A percentile compares a stretch with the other conserved stretches of the same genome.
Evolutionary conservation across 2,329 filamentous ascomycete genomes (phyloP).

Genomic region (Pseudodiploospora longispora): DNA sequence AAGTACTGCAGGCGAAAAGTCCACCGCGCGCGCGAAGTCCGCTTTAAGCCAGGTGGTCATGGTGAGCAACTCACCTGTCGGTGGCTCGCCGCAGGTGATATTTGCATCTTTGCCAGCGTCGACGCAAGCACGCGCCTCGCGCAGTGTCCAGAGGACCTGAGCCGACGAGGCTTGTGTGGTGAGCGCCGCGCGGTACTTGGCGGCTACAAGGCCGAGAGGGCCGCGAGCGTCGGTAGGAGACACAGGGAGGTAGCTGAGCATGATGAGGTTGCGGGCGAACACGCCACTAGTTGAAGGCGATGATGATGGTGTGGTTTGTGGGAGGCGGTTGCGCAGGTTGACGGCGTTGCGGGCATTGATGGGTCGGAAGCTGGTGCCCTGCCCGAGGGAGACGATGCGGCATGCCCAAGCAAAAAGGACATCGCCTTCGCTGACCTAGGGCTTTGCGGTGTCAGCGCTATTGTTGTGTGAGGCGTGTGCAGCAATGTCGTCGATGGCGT

Average conservation of each 20-base stretch:
- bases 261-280: constrained; percentile 20
- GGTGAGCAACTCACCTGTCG: too few relatives aligned
- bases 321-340: constrained; percentile 20
- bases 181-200: constrained; percentile 23
- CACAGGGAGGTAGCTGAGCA: constrained; percentile 14
- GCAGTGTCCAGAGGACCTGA: constrained; percentile 23
- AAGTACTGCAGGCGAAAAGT: too few relatives aligned
- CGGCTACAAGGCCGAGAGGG: constrained; percentile 21
- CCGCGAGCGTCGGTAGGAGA: constrained; percentile 13
- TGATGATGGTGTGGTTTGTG: constrained; percentile 1
- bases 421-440: constrained; percentile 39
- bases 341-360: constrained; percentile 18
- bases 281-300: constrained; percentile 5
- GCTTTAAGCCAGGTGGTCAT: too few relatives aligned
- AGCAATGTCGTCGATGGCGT: constrained; percentile 4
- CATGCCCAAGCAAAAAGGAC: constrained; percentile 33
- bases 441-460: constrained; percentile 8
- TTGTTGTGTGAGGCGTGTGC: background rate
- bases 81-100: too few relatives aligned
- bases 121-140: constrained; percentile 16
- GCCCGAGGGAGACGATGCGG: too few relatives aligned
- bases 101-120: too few relatives aligned
- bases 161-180: constrained; percentile 24
- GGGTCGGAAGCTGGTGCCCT: constrained; percentile 4
- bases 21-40: too few relatives aligned